These are phyloP conservation scores for Amaranthus hypochondriacus DNA, from an alignment of 148 eudicot genomes.

Conservation along the genomic window DNA sequence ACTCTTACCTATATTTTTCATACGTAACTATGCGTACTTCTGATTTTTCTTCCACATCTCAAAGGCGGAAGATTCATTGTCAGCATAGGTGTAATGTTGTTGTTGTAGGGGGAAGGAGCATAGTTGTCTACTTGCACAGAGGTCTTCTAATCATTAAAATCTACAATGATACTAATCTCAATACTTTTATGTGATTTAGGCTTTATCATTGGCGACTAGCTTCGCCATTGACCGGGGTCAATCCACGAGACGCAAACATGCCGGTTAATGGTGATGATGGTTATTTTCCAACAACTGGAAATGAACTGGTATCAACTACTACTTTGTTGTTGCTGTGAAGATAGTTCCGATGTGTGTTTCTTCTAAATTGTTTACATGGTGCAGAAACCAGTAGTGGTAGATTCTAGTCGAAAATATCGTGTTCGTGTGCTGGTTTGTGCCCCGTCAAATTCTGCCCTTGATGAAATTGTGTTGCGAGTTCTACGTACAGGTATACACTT, in stretches of 20 bases:
- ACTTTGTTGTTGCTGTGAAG: slow-evolving; percentile 4
- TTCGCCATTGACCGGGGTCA: slow-evolving; percentile 70
- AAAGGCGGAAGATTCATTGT: too few relatives aligned
- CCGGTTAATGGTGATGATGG: slow-evolving; percentile 94
- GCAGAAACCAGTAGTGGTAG: slow-evolving; percentile 94
- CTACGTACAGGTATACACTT: slow-evolving; percentile 56
- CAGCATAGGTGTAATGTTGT: background rate
- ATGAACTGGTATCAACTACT: slow-evolving; percentile 58
- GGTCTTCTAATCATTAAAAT: background rate
- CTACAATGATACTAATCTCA: background rate
- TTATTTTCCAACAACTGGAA: slow-evolving; percentile 76
- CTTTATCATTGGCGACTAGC: slow-evolving; percentile 67
- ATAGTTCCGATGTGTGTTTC: background rate
- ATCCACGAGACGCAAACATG: slow-evolving; percentile 80
- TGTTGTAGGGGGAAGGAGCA: background rate
- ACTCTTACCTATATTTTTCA: too few relatives aligned
- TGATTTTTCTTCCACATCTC: background rate
- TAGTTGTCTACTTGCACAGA: background rate
- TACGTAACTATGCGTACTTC: background rate
- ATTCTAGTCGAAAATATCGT: slow-evolving; percentile 84
- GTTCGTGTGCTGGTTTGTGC: slow-evolving; percentile 97
- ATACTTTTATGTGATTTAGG: slow-evolving; percentile 33
- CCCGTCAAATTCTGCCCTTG: slow-evolving; percentile 98
- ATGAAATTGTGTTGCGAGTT: slow-evolving; percentile 88
- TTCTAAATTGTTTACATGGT: slow-evolving; percentile 20